Evolutionary conservation across 768 basidiomycete genomes (phyloP), one percentile per base, ranked within the genome.

Genomic region (Postia placenta): DNA sequence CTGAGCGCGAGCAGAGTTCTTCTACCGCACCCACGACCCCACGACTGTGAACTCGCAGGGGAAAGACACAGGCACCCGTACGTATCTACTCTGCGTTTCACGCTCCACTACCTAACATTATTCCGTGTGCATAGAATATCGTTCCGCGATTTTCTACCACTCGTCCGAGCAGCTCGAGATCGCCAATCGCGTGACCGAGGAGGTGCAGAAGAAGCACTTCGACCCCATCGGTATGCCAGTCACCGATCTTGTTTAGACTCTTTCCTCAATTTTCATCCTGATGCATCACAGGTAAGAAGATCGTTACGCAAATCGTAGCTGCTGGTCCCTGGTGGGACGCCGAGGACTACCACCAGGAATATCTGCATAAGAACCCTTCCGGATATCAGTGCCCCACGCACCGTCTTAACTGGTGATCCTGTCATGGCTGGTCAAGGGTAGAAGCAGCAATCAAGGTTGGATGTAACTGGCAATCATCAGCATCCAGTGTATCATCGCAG

Each of bases 301-400:
- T 97, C 49, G 85, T 81, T 2, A 96, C 94, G 0, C 74, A 83
- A 55, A 87, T 97, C 48, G 57, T 75, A 11, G 64, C 75, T 1
- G 87, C 84, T 0, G 80, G 79, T 0, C 64, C 74, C 30, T 98
- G 93, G 93, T 93, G 80, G 69, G 72, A 85, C 49, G 87, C 87
- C 0, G 87, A 90, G 65, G 78, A 84, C 3, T 90, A 92, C 59
- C 87, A 92, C 66, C 91, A 92, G 56, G 71, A 87, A 25, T 92
- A 91, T 60, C 65, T 82, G 47, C 83, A 81, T 70, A 85, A 87
- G 72, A 90, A 96, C 63, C 91, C 94, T 0, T 60, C 61, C 11
- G 95, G 94, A 7, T 96, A 96, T 63, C 89, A 93, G 58, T 97
- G 94, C 67, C 85, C 93, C 0, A 92, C 87, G 2, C 93, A 95